Evolutionary conservation across 768 basidiomycete genomes (phyloP).

Genomic region (Boletales sp.): DNA sequence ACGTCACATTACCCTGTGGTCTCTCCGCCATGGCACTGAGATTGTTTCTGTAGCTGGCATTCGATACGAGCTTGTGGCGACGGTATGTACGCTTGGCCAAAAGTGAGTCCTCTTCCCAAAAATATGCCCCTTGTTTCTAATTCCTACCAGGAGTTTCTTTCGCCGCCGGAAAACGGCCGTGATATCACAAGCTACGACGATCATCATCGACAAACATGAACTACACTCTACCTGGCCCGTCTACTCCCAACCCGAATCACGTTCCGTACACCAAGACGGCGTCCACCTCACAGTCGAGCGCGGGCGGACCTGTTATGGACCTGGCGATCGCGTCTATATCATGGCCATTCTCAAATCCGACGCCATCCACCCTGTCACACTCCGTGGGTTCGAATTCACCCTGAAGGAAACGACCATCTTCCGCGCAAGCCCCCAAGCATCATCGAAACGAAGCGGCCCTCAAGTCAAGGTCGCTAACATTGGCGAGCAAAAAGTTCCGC

Average conservation of each 20-base stretch:
- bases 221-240: constrained; percentile 92
- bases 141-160: constrained; percentile 55
- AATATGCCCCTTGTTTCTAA: not conserved
- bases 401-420: constrained; percentile 77
- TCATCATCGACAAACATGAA: constrained; percentile 91
- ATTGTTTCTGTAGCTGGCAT: constrained; percentile 63
- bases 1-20: constrained; percentile 12
- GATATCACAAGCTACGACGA: constrained; percentile 60
- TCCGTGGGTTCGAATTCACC: constrained; percentile 81
- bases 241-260: constrained; percentile 73
- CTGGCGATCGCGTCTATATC: constrained; percentile 76
- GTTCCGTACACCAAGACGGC: constrained; percentile 62
- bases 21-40: not conserved
- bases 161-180: constrained; percentile 74
- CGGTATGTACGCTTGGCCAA: constrained; percentile 83
- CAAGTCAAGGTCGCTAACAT: constrained; percentile 52
- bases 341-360: constrained; percentile 73
- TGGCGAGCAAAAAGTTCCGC: constrained; percentile 66
- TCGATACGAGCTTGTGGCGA: constrained; percentile 86
- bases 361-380: constrained; percentile 58
- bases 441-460: constrained; percentile 53
- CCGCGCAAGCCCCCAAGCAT: constrained; percentile 53
- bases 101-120: constrained; percentile 43
- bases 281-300: constrained; percentile 76
- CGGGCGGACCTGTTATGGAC: constrained; percentile 75